phyloP scores from a whole-genome alignment of 176 grass and related monocot species.

The Ampelocalamus luodianensis region DNA sequence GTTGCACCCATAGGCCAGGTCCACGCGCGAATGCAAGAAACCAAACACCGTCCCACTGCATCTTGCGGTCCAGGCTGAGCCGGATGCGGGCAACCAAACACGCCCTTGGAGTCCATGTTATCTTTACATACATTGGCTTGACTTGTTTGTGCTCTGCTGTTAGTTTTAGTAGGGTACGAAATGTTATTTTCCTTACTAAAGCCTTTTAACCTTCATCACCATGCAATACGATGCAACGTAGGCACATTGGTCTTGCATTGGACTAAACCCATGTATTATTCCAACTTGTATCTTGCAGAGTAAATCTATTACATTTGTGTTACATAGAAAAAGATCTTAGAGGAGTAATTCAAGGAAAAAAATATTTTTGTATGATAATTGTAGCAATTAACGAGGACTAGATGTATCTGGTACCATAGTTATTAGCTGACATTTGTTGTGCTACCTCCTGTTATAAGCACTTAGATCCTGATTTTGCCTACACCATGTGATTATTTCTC shows the following conservation, averaged over 20 bases:
- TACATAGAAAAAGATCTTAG: background rate
- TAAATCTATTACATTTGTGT: constrained; percentile 21
- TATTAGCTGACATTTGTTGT: constrained; percentile 1
- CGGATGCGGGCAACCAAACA: too few species aligned
- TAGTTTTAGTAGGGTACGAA: constrained; percentile 1
- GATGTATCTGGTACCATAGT: background rate
- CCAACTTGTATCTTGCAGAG: background rate
- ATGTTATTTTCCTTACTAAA: background rate
- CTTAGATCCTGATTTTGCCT: background rate
- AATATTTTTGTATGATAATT: background rate
- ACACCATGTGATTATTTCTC: background rate
- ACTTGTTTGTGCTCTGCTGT: background rate
- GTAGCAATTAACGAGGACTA: constrained; percentile 1
- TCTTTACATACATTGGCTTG: background rate
- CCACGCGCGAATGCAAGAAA: too few species aligned
- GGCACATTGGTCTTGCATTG: background rate
- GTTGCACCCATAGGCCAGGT: too few species aligned
- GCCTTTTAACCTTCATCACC: background rate
- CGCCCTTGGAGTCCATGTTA: background rate
- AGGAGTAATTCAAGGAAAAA: background rate
- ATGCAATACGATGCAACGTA: background rate
- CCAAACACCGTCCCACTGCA: too few species aligned
- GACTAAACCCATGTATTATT: background rate
- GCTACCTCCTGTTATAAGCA: background rate
- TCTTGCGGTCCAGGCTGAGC: too few species aligned